phyloP scores from a whole-genome alignment of 768 basidiomycete genomes.

The Nidularia sp. region DNA sequence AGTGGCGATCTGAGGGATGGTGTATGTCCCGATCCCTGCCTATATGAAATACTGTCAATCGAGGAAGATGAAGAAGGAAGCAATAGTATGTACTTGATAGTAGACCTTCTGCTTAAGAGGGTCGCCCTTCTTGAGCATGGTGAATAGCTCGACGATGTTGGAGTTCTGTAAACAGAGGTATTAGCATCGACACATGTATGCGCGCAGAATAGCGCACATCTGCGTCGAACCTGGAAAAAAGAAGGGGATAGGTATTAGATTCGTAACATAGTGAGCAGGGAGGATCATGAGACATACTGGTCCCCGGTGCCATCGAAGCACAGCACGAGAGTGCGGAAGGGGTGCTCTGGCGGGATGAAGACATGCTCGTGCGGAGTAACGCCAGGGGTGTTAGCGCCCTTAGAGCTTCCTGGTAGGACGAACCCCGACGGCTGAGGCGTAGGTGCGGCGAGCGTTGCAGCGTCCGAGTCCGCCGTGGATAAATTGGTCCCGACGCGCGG shows the following conservation, averaged over 20 bases:
- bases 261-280: no score
- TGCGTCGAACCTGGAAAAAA: constrained; percentile 26
- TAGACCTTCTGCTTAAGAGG: constrained; percentile 47
- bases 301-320: constrained; percentile 68
- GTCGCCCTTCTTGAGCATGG: constrained; percentile 49
- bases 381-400: background rate
- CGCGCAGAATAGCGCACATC: constrained; percentile 19
- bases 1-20: constrained; percentile 35
- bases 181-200: background rate
- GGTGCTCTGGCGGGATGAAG: constrained; percentile 22
- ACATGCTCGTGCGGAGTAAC: background rate
- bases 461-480: background rate
- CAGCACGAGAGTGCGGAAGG: constrained; percentile 49
- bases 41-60: constrained; percentile 8
- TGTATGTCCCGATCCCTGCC: constrained; percentile 56
- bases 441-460: background rate
- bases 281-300: constrained; percentile 18
- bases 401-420: background rate
- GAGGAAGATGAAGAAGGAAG: background rate
- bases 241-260: no score
- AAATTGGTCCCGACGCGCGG: background rate
- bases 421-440: background rate
- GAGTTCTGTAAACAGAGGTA: constrained; percentile 29
- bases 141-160: constrained; percentile 47
- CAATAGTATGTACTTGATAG: constrained; percentile 37